phyloP scores from a whole-genome alignment of 169 alveolate species.

The Plasmodium vivax region DNA sequence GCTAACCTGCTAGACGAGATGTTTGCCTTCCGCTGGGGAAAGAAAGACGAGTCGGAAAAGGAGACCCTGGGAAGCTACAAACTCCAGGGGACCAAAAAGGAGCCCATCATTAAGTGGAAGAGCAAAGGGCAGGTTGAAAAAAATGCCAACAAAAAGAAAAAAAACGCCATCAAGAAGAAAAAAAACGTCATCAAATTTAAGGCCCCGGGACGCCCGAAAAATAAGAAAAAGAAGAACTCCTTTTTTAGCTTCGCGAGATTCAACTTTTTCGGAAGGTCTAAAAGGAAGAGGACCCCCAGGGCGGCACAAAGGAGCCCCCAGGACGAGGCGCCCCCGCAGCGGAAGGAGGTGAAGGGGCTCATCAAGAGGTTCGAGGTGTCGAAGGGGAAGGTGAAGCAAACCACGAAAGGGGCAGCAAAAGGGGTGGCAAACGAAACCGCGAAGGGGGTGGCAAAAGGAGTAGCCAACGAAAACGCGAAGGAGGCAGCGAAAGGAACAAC shows the following conservation, averaged over 20 bases:
- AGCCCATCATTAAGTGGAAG: background rate
- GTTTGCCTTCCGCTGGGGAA: background rate
- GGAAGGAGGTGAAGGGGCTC: background rate
- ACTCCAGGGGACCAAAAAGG: background rate
- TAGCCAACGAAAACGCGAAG: background rate
- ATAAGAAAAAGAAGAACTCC: constrained; percentile 1
- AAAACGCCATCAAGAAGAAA: background rate
- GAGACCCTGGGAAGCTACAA: background rate
- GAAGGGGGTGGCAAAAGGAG: background rate
- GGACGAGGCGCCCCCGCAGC: background rate
- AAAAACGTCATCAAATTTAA: too few species aligned
- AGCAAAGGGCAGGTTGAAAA: background rate
- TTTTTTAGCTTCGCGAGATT: constrained; percentile 19
- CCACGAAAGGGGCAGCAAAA: background rate
- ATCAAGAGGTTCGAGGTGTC: background rate
- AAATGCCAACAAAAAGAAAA: background rate
- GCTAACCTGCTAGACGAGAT: background rate
- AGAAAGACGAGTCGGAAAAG: background rate
- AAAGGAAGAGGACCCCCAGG: constrained; percentile 1
- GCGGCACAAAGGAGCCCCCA: background rate
- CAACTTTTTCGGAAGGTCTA: background rate
- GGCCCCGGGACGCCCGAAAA: background rate
- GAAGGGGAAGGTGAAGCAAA: background rate
- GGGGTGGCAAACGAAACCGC: background rate
- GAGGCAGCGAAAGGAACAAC: background rate